These are phyloP conservation scores for Blastobotrys illinoisensis DNA, from an alignment of 1,139 yeast genomes.

Conservation along the genomic window DNA sequence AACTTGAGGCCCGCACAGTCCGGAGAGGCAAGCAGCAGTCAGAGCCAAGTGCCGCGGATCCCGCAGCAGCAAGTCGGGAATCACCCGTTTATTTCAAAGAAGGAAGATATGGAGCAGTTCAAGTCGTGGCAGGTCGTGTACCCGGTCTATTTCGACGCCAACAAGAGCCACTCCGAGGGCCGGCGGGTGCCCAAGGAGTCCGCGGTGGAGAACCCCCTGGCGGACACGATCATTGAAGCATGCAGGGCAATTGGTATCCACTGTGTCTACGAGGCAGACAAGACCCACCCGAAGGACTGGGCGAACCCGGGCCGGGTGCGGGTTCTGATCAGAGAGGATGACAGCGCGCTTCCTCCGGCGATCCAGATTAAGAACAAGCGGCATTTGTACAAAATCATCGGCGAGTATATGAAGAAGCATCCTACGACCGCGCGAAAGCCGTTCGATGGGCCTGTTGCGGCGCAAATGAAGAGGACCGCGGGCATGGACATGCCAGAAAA, in stretches of 20 bases:
- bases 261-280: conserved; percentile 51
- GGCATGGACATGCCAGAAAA: conserved; percentile 43
- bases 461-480: conserved; percentile 38
- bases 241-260: conserved; percentile 43
- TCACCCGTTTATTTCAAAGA: background rate
- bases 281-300: conserved; percentile 93
- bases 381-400: conserved; percentile 55
- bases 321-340: conserved; percentile 50
- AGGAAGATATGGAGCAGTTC: conserved; percentile 54
- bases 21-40: background rate
- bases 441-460: conserved; percentile 51
- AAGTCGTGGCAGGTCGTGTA: conserved; percentile 68
- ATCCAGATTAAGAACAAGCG: conserved; percentile 50
- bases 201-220: conserved; percentile 85
- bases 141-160: conserved; percentile 87
- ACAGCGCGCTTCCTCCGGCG: conserved; percentile 20
- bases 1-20: conserved; percentile 17
- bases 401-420: conserved; percentile 56
- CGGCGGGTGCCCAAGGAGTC: conserved; percentile 62
- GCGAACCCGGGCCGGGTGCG: conserved; percentile 95
- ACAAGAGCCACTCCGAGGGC: conserved; percentile 73
- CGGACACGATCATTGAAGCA: conserved; percentile 67
- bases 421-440: conserved; percentile 69
- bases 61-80: conserved; percentile 1
- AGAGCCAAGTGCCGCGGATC: conserved; percentile 5